phyloP scores from a whole-genome alignment of 1,284 basidiomycete genomes.

The Erythrobasidium hasegawianum region DNA sequence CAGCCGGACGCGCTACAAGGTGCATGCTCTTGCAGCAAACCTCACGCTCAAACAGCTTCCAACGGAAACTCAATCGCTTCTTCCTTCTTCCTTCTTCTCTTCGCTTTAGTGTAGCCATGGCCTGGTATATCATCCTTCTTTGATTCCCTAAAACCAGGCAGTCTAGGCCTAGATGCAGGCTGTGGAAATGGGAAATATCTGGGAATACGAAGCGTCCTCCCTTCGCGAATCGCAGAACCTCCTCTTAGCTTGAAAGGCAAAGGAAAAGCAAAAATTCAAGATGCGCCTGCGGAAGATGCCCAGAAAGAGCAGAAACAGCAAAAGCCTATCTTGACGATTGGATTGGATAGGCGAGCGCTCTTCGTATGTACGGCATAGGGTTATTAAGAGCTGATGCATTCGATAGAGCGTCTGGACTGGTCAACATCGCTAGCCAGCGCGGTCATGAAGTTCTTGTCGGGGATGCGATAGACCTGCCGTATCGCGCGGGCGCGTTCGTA shows the following conservation, averaged over 20 bases:
- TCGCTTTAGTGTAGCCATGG: constrained; percentile 63
- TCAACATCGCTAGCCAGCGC: constrained; percentile 67
- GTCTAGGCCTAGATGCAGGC: constrained; percentile 86
- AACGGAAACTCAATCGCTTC: too few relatives aligned
- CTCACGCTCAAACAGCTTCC: too few relatives aligned
- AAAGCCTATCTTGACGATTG: constrained; percentile 66
- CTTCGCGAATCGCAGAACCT: neutral
- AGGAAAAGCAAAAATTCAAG: constrained; percentile 29
- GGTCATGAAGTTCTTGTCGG: constrained; percentile 70
- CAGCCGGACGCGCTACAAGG: constrained; percentile 89
- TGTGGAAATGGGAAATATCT: constrained; percentile 98
- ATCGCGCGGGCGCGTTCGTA: constrained; percentile 73
- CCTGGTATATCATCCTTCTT: constrained; percentile 84
- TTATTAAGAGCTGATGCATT: neutral
- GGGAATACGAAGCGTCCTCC: constrained; percentile 43
- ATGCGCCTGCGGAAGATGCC: neutral
- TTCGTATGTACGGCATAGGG: neutral
- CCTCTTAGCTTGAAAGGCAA: neutral
- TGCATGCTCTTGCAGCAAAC: constrained; percentile 45
- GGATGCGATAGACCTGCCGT: constrained; percentile 65
- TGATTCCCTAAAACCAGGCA: constrained; percentile 65
- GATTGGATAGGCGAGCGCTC: constrained; percentile 67
- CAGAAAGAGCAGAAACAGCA: constrained; percentile 41
- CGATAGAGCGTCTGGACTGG: constrained; percentile 55
- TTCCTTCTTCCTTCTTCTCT: neutral